phyloP scores from a whole-genome alignment of 1,284 basidiomycete species.

The Violaceomyces palustris region DNA sequence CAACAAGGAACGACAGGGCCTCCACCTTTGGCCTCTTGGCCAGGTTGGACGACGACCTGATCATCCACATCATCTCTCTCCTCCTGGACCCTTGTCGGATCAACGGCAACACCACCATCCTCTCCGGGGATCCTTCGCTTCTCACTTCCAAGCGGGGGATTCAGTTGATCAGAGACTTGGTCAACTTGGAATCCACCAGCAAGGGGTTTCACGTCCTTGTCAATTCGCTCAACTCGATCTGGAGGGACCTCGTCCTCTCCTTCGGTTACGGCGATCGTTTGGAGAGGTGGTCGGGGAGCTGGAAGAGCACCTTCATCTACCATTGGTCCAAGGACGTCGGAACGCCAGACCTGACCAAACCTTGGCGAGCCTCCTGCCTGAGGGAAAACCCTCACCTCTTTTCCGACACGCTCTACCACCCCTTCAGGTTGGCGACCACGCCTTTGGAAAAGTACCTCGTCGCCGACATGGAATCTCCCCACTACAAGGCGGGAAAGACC shows the following conservation, averaged over 20 bases:
- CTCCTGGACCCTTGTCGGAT: conserved; percentile 30
- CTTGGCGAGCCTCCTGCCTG: too few relatives aligned
- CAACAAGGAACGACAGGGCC: conserved; percentile 21
- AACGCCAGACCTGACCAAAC: too few relatives aligned
- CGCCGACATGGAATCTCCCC: conserved; percentile 1
- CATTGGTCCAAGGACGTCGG: neutral
- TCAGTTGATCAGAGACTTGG: too few relatives aligned
- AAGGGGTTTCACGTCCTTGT: too few relatives aligned
- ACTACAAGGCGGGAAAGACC: neutral
- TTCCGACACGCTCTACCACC: conserved; percentile 42
- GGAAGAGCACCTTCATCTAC: conserved; percentile 3
- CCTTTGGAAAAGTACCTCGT: conserved; percentile 14
- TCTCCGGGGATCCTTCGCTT: conserved; percentile 9
- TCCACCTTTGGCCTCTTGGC: conserved; percentile 30
- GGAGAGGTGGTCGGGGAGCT: conserved; percentile 5
- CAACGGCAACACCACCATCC: conserved; percentile 22
- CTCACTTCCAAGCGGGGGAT: too few relatives aligned
- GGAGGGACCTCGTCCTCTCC: too few relatives aligned
- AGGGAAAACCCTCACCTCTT: conserved; percentile 28
- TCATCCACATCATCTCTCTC: conserved; percentile 28
- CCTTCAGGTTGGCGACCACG: conserved; percentile 34
- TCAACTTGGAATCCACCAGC: conserved; percentile 25
- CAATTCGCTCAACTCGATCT: too few relatives aligned
- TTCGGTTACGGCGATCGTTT: conserved; percentile 24
- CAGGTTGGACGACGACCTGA: conserved; percentile 32